Base-by-base conservation (phyloP, 805 yeast genomes). In the Ogataea ramenticola region DNA sequence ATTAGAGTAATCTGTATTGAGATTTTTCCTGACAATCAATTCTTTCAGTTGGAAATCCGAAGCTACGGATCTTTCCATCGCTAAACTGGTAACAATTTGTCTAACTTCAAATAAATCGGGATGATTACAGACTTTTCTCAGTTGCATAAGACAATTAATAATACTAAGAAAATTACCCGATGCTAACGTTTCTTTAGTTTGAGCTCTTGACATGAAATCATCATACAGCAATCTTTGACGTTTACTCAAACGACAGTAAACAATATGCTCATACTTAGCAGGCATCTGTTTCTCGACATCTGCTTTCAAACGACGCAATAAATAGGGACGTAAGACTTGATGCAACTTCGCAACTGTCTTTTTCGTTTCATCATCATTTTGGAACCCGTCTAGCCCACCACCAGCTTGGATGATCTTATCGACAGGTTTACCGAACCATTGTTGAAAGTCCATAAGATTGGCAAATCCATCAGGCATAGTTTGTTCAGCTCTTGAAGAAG, bases 251-350 rank as follows among this genome's bases (percentile, higher is more conserved):
- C 96, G 77, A 67, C 99, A 95, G 59, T 86, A 87, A 6, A 93
- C 81, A 46, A 93, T 82, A 61, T 93, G 99, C 61, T 93, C 99
- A 61, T 89, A 86, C 58, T 93, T 93, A 0, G 86, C 96, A 1
- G 99, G 99, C 99, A 93, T 93, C 64, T 93, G 99, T 57, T 91
- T 89, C 56, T 93, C 99, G 14, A 93, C 99, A 64, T 93, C 99
- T 19, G 86, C 88, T 60, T 93, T 93, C 57, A 93, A 74, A 51
- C 99, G 80, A 61, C 99, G 79, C 47, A 93, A 68, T 34, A 93
- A 67, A 56, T 91, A 93, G 0, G 99, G 99, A 50, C 99, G 77
- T 52, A 93, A 68, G 19, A 93, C 96, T 60, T 88, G 95, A 64
- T 93, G 99, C 43, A 93, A 71, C 57, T 95, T 85, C 12, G 86